Conservation (phyloP, 306 rosid species). For the Vicia faba region DNA sequence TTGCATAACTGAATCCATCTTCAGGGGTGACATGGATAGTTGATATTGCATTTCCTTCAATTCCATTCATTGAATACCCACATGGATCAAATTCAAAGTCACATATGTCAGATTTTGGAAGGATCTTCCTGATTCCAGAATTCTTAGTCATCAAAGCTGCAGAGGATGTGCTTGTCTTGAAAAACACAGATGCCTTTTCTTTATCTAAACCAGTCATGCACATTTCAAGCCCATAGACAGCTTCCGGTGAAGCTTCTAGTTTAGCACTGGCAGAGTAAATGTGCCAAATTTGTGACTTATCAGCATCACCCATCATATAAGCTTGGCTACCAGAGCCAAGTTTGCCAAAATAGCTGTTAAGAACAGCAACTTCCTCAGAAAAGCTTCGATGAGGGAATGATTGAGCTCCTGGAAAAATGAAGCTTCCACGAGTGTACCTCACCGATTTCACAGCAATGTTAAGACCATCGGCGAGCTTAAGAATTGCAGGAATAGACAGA, state of each 20-base stretch:
- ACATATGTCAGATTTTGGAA: slow-evolving; percentile 76
- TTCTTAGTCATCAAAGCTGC: slow-evolving; percentile 65
- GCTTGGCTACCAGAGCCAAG: slow-evolving; percentile 77
- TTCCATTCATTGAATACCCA: slow-evolving; percentile 92
- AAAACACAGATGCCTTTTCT: slow-evolving; percentile 77
- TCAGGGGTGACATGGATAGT: too few species aligned
- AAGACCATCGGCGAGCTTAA: slow-evolving; percentile 63
- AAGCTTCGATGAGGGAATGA: slow-evolving; percentile 81
- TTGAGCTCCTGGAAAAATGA: slow-evolving; percentile 87
- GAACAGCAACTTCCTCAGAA: slow-evolving; percentile 73
- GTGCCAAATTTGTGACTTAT: slow-evolving; percentile 75
- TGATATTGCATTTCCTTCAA: slow-evolving; percentile 50
- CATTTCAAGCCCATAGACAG: slow-evolving; percentile 77
- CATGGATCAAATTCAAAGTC: slow-evolving; percentile 96
- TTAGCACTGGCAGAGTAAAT: slow-evolving; percentile 73
- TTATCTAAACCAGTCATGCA: slow-evolving; percentile 88
- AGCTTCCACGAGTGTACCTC: slow-evolving; percentile 86
- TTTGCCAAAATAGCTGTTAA: slow-evolving; percentile 65
- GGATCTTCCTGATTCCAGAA: slow-evolving; percentile 81
- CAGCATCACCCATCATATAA: slow-evolving; percentile 64
- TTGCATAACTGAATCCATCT: slow-evolving; percentile 34
- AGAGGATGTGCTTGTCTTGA: slow-evolving; percentile 50
- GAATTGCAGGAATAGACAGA: slow-evolving; percentile 73
- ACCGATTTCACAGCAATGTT: slow-evolving; percentile 76
- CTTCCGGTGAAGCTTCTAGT: slow-evolving; percentile 35